Percentiles rank a stretch among this genome's conserved stretches.
phyloP scores from a whole-genome alignment of 257 asterid species.

The Nicotiana sylvestris region DNA sequence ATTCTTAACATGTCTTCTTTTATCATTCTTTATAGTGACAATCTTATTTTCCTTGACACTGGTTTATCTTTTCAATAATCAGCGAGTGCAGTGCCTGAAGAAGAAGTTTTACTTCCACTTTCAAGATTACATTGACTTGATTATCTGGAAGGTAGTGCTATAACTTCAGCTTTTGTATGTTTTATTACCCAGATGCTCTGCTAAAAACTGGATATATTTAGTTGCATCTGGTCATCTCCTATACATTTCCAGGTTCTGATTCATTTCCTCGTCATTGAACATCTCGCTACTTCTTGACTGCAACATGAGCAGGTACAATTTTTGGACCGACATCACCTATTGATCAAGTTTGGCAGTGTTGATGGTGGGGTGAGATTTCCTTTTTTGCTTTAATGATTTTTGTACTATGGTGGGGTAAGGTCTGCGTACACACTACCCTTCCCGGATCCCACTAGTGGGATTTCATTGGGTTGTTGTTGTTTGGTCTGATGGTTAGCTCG shows the following conservation, averaged over 20 bases:
- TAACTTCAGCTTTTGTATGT: neutral
- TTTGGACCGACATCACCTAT: conserved; percentile 82
- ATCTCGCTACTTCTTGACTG: conserved; percentile 7
- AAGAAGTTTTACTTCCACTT: conserved; percentile 94
- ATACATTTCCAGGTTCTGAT: neutral
- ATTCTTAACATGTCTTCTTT: too few relatives aligned
- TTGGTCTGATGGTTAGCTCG: neutral
- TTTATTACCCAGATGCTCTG: conserved; percentile 11
- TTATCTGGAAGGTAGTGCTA: conserved; percentile 80
- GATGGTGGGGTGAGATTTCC: conserved; percentile 88
- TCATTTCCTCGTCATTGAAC: conserved; percentile 1
- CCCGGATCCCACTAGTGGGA: too few relatives aligned
- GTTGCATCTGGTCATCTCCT: conserved; percentile 9
- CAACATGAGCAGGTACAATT: conserved; percentile 72
- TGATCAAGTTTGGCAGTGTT: conserved; percentile 94
- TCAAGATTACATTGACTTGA: conserved; percentile 92
- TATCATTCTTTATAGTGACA: neutral
- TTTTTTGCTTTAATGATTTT: conserved; percentile 16
- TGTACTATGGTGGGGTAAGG: neutral
- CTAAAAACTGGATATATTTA: neutral
- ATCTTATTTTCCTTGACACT: conserved; percentile 5
- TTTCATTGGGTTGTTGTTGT: too few relatives aligned
- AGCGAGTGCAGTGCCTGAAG: conserved; percentile 97
- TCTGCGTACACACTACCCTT: too few relatives aligned
- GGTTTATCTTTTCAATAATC: conserved; percentile 24